These are phyloP conservation scores for Xylaria sp. DNA, from an alignment of 2,329 filamentous ascomycete species.

Conservation along the genomic window DNA sequence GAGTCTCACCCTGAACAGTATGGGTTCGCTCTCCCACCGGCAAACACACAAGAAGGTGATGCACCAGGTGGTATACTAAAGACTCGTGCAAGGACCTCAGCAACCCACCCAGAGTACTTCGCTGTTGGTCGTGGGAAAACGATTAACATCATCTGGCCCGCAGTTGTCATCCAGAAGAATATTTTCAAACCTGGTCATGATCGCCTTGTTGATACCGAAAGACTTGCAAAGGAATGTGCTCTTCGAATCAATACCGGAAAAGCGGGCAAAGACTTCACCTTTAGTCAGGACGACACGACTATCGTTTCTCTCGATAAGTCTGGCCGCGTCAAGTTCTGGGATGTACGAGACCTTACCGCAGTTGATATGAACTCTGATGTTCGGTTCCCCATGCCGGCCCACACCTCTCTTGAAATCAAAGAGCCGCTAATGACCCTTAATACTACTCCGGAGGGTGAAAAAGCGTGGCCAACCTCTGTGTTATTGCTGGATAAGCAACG, in stretches of 20 bases:
- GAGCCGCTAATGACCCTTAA: conserved; percentile 87
- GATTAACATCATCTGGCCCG: conserved; percentile 86
- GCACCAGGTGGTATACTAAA: conserved; percentile 92
- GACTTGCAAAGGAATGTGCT: conserved; percentile 85
- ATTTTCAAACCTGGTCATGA: conserved; percentile 73
- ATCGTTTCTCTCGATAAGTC: conserved; percentile 98
- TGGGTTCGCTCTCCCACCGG: conserved; percentile 89
- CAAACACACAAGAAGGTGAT: conserved; percentile 87
- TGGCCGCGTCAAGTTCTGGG: conserved; percentile 97
- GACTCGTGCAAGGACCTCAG: conserved; percentile 91
- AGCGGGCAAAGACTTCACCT: conserved; percentile 97
- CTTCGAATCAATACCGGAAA: conserved; percentile 97
- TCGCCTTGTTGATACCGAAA: conserved; percentile 84
- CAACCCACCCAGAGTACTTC: conserved; percentile 90
- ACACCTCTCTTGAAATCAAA: conserved; percentile 78
- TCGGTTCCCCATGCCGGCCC: conserved; percentile 63
- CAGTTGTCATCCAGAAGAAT: conserved; percentile 70
- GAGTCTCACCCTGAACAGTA: conserved; percentile 83
- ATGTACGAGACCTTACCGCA: conserved; percentile 81
- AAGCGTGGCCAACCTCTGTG: conserved; percentile 96
- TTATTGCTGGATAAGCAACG: conserved; percentile 96
- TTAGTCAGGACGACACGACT: conserved; percentile 94
- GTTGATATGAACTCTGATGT: conserved; percentile 63
- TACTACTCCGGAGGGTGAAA: conserved; percentile 87
- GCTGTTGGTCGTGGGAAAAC: conserved; percentile 95